Base-by-base conservation (phyloP, 2,329 filamentous ascomycete species). In the Gaeumannomyces sp. region DNA sequence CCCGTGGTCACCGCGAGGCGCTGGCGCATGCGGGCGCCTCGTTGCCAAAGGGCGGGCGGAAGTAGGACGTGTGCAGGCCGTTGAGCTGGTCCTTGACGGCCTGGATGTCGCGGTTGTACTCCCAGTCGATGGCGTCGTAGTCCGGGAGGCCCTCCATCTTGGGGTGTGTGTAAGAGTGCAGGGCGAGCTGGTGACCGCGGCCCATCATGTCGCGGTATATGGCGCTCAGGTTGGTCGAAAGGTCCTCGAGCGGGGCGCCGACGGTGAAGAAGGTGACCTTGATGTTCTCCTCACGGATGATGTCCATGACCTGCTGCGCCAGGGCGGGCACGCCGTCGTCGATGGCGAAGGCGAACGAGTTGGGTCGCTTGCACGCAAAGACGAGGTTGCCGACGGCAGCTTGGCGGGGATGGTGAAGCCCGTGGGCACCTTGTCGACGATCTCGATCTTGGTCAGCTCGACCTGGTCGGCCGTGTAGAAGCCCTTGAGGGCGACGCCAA, bases 191-290 rank as follows among this genome's bases (percentile, higher is more conserved):
- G 76, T 90, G 88, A 4, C 88, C 88, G 25, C 80, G 79, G 16
- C 74, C 70, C 58, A 82, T 72, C 86, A 90, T 88, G 73, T 88
- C 84, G 66, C 78, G 78, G 77, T 91, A 90, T 29, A 89, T 82
- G 59, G 78, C 79, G 29, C 85, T 85, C 62, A 90, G 80, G 70
- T 89, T 89, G 27, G 85, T 88, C 27, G 78, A 76, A 3, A 72
- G 66, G 71, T 89, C 85, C 22, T 85, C 76, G 0, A 91, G 79
- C 1, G 87, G 85, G 1, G 82, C 80, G 13, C 87, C 88, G 59
- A 90, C 86, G 50, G 87, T 89, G 76, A 91, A 91, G 74, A 91
- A 90, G 1, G 88, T 91, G 3, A 89, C 87, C 68, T 85, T 82
- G 69, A 90, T 86, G 64, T 78, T 73, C 63, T 86, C 87, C 27